Base-by-base conservation (phyloP, 495 filamentous ascomycete genomes). In the Neurospora tetrasperma region DNA sequence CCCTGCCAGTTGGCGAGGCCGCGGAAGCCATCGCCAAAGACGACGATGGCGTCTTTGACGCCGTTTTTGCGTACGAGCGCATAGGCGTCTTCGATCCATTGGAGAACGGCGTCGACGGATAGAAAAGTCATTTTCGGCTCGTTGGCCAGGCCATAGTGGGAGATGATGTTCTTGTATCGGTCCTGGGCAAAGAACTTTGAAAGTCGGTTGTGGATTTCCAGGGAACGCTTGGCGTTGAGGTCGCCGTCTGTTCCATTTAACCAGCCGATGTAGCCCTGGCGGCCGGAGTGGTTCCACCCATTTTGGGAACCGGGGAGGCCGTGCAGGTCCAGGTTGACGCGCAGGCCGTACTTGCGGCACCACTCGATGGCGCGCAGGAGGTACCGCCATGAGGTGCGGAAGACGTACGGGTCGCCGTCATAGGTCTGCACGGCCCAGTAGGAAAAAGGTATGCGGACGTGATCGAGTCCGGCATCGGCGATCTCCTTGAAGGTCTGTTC, bases 361-460 rank as follows among this genome's bases (percentile, higher is more conserved):
- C 91, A 98, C 77, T 99, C 96, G 75, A 99, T 96, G 4, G 86
- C 92, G 38, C 96, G 90, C 3, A 99, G 87, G 0, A 99, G 90
- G 80, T 99, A 99, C 16, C 96, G 88, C 96, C 96, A 99, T 1
- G 92, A 89, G 40, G 92, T 93, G 73, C 94, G 90, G 41, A 91
- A 87, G 31, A 99, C 87, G 78, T 96, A 99, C 2, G 94, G 92
- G 77, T 99, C 96, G 20, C 86, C 91, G 42, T 91, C 89, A 79
- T 96, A 97, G 0, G 91, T 93, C 66, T 87, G 89, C 3, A 98
- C 90, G 0, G 94, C 93, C 96, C 96, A 99, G 85, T 99, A 99
- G 3, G 92, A 92, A 80, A 91, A 98, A 3, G 91, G 94, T 43
- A 99, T 97, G 69, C 96, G 92, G 11, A 99, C 92, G 80, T 99